Percentiles rank a stretch among this genome's conserved stretches.
These are phyloP conservation scores for Clavispora vitiphila DNA, from an alignment of 805 yeast genomes.

Conservation along the genomic window DNA sequence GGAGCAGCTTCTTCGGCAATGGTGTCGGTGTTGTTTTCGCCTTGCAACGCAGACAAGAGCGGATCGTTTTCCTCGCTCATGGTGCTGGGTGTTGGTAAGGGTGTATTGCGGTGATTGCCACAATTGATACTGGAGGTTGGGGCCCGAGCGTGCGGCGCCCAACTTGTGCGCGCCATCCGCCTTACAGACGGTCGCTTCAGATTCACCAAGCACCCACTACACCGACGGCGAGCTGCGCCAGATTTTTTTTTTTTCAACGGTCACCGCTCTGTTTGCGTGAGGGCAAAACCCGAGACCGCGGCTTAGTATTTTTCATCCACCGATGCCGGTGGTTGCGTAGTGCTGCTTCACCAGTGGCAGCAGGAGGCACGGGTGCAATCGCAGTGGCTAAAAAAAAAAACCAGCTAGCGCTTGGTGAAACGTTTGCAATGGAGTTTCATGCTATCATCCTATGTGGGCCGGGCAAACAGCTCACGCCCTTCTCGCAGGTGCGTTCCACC, in stretches of 20 bases:
- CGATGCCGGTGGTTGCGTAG: no score
- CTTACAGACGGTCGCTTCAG: no score
- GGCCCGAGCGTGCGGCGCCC: neutral
- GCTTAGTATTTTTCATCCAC: no score
- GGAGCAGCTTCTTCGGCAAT: constrained; percentile 14
- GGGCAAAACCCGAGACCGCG: no score
- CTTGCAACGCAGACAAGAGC: constrained; percentile 59
- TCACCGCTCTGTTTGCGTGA: no score
- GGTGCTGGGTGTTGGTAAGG: constrained; percentile 17
- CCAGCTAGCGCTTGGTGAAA: neutral
- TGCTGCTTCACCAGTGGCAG: no score
- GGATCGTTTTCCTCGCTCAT: constrained; percentile 67
- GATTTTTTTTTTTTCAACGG: no score
- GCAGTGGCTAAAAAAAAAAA: neutral
- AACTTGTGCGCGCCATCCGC: no score
- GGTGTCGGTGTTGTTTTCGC: constrained; percentile 24
- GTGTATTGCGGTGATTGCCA: neutral
- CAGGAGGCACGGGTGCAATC: neutral
- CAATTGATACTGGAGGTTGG: neutral
- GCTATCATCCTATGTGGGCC: constrained; percentile 87
- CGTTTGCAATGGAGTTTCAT: constrained; percentile 72
- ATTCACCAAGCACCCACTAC: no score
- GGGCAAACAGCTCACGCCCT: constrained; percentile 70
- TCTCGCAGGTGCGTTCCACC: constrained; percentile 54
- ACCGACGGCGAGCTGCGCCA: no score